Base-by-base conservation (phyloP, 2,329 filamentous ascomycete genomes). In the Fusarium nelsonii region DNA sequence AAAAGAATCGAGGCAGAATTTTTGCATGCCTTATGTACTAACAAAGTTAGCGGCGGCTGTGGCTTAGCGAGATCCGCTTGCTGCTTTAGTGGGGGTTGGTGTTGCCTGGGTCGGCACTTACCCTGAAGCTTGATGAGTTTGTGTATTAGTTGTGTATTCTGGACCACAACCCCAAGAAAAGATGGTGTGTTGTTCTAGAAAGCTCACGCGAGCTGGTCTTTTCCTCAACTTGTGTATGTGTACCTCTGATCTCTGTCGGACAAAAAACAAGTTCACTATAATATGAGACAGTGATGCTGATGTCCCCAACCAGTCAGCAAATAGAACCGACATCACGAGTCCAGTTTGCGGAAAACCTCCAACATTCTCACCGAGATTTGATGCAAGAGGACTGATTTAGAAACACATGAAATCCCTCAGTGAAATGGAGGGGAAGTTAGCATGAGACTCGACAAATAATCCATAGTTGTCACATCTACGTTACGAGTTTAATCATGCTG, bases 201-300 rank as follows among this genome's bases (percentile, higher is more conserved):
- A 67, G 40, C 61, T 69, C 65, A 69, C 61, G 48, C 51, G 66
- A 63, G 52, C 37, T 36, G 16, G 5, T 23, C 18, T 20, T 40
- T 18, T 40, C 23, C 18, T n/a, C 4, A 8, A 28, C 1, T 40
- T 28, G 4, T 30, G 33, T 40, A 16, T 33, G 23, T 40, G 40
- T 37, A 9, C n/a, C n/a, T 16, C 11, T 15, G 14, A 16, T n/a
- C 3, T 43, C 7, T 12, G 41, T 48, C 9, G 9, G 12, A 56
- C 58, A 63, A 32, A 8, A 30, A n/a, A 23, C 18, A 32, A 12
- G n/a, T 28, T 30, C 6, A 18, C 14, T 11, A 12, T 33, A 15
- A 11, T 23, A n/a, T 26, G 15, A 7, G 2, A 26, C n/a, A 20
- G 18, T 46, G 30, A 44, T 18, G 18, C 4, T 44, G 10, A 4